Conservation (phyloP, 129 eudicot genomes). For the Dittrichia graveolens region DNA sequence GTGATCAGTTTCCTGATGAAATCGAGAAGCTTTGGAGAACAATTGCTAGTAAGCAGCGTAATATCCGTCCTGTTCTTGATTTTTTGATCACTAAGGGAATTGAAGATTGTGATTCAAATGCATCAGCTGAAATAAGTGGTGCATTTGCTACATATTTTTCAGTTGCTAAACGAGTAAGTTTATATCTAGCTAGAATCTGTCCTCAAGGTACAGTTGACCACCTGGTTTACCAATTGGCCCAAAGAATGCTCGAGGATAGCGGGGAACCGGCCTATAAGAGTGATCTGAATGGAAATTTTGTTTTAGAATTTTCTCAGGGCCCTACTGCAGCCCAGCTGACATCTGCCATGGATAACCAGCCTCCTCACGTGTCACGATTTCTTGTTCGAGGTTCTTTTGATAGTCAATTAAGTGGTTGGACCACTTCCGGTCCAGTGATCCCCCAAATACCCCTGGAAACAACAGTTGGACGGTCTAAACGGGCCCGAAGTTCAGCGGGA, state of each 20-base stretch:
- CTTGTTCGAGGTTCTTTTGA: slow-evolving; percentile 83
- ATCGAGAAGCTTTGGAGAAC: slow-evolving; percentile 65
- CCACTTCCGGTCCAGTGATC: slow-evolving; percentile 69
- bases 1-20: slow-evolving; percentile 77
- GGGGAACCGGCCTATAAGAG: slow-evolving; percentile 60
- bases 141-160: slow-evolving; percentile 93
- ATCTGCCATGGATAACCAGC: slow-evolving; percentile 68
- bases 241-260: slow-evolving; percentile 89
- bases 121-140: slow-evolving; percentile 93
- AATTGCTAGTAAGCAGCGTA: slow-evolving; percentile 49
- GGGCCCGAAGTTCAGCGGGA: slow-evolving; percentile 43
- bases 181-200: slow-evolving; percentile 85
- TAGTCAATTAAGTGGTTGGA: slow-evolving; percentile 65
- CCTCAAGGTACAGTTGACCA: slow-evolving; percentile 95
- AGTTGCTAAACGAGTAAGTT: slow-evolving; percentile 88
- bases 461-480: slow-evolving; percentile 67
- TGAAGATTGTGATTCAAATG: slow-evolving; percentile 94
- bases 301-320: slow-evolving; percentile 84
- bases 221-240: slow-evolving; percentile 87
- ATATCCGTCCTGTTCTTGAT: slow-evolving; percentile 67
- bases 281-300: slow-evolving; percentile 50
- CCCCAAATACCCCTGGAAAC: slow-evolving; percentile 69
- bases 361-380: slow-evolving; percentile 80
- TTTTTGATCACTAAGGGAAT: slow-evolving; percentile 89
- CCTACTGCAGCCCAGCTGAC: slow-evolving; percentile 61